These are phyloP conservation scores for Xylaria bambusicola DNA, from an alignment of 495 filamentous ascomycete genomes.

Conservation along the genomic window DNA sequence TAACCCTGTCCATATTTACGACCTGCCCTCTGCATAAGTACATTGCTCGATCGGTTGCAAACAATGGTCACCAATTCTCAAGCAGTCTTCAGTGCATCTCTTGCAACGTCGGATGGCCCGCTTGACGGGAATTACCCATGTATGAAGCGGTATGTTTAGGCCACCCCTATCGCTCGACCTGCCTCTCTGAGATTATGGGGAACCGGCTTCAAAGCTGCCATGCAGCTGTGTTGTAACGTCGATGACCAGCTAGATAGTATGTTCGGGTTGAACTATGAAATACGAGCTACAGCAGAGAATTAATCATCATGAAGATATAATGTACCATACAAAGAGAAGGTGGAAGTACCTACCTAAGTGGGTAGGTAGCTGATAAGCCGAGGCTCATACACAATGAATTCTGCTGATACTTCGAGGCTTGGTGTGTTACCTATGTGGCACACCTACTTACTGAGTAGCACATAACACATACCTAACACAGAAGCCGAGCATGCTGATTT, in stretches of 20 bases:
- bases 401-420: background rate
- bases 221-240: constrained; percentile 3
- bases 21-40: constrained; percentile 3
- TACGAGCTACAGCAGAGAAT: no score
- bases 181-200: background rate
- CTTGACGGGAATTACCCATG: background rate
- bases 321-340: background rate
- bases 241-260: background rate
- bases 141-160: constrained; percentile 5
- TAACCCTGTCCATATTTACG: no score
- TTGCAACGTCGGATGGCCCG: background rate
- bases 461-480: no score
- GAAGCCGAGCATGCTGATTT: background rate
- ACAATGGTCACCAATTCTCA: background rate
- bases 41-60: background rate
- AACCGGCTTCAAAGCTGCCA: background rate
- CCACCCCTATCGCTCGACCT: background rate
- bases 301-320: background rate
- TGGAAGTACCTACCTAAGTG: background rate
- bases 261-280: background rate
- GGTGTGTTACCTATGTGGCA: no score
- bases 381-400: background rate
- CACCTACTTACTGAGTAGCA: no score
- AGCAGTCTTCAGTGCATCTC: background rate
- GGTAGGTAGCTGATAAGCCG: background rate